Evolutionary conservation across 2,329 filamentous ascomycete genomes (phyloP), one percentile per base, ranked within the genome.

Genomic region (Penicillium sp.): DNA sequence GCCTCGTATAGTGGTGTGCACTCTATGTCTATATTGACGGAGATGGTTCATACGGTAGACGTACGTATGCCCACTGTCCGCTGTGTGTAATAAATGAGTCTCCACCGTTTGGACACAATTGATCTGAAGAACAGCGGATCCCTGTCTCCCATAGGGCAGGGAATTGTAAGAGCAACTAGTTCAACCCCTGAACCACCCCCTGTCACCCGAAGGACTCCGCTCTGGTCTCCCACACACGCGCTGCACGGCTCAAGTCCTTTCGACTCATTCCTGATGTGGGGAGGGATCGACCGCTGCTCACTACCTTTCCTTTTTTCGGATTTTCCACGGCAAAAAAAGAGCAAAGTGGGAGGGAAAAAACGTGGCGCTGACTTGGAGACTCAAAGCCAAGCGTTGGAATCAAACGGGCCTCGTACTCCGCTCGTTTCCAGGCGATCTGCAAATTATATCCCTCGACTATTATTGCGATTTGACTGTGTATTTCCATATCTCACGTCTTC

Each of bases 181-280:
- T 43, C 55, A 62, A 63, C 62, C 62, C 62, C 62, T 64, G 62
- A 64, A 63, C 60, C 60, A 49, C 55, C 60, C 59, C 59, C 54
- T 63, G 59, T 61, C 58, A 63, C 42, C 36, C 57, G 45, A 47
- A 32, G 40, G 52, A 60, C 58, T 63, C 60, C 62, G 55, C 61
- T 60, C 43, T 43, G 34, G 13, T 16, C 36, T n/a, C 48, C 57
- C 58, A 40, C 48, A 49, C 24, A 18, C 46, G 22, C 22, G 16
- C 27, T 56, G 52, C 61, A 56, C 56, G 60, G 55, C 50, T 52
- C 40, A 43, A 21, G 32, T 39, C 22, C 49, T 21, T 52, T 53
- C 52, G 58, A 58, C 54, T 47, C 47, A 61, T 56, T 57, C 58
- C 57, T 49, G 47, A 60, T 63, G 59, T 62, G 60, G 62, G 60